Evolutionary conservation across 371 early-diverging fungal genomes (phyloP), one percentile per base, ranked within the genome.

Genomic region (Mucor velutinosus): DNA sequence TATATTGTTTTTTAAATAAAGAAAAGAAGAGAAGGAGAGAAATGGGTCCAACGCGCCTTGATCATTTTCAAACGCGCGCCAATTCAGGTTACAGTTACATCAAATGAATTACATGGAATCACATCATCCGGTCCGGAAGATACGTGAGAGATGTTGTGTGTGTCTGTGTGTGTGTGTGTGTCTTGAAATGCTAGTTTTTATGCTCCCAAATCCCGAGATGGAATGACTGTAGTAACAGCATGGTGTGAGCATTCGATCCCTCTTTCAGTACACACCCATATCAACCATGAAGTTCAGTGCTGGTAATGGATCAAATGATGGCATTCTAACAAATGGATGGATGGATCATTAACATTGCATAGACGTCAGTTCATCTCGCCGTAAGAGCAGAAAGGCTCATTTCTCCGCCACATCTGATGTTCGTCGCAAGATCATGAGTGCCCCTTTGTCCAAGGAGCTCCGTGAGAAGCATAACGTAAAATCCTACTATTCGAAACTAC

Each of bases 361-460:
- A 86, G 95, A 93, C 87, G 97, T 96, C 76, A 92, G 94, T 81
- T 96, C 96, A 76, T 95, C 95, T 78, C 88, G 94, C 87, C 88
- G 98, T 85, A 97, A 96, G 93, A 86, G 89, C 86, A 91, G 98
- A 85, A 95, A 95, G 92, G 98, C 98, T 78, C 98, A 99, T 91
- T 98, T 99, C 90, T 75, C 94, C 71, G 99, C 98, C 76, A 95
- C 98, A 73, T 97, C 97, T 72, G 85, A 87, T 87, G 85, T 92
- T 77, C 94, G 98, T 77, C 92, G 96, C 81, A 92, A 91, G 89
- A 94, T 98, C 84, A 96, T 99, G 98, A 92, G 93, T 83, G 92
- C 98, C 66, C 77, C 91, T 78, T 90, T 99, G 83, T 92, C 94
- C 85, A 99, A 99, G 96, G 99, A 97, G 78, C 92, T 99, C 80